These are phyloP conservation scores for Borovskyia barvae DNA, from an alignment of 208 protist genomes.

Conservation along the genomic window DNA sequence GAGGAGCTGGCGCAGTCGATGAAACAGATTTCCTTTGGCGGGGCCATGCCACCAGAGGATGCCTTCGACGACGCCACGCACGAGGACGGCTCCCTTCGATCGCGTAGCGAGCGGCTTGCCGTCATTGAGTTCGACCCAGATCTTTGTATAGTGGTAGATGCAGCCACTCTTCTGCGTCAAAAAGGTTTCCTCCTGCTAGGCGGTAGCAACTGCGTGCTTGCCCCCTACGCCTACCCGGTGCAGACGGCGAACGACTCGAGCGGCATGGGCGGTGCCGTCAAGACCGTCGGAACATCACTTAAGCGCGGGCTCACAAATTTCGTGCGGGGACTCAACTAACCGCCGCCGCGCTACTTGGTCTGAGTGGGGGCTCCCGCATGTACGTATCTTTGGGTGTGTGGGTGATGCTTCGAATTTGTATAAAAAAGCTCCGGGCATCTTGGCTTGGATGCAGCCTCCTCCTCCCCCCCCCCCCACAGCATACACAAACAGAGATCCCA, in stretches of 20 bases:
- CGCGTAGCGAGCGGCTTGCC: conserved; percentile 36
- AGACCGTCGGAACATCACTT: conserved; percentile 62
- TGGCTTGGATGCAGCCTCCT: no score
- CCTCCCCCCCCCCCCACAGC: no score
- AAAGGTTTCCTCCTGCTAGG: conserved; percentile 31
- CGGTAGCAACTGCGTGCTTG: conserved; percentile 39
- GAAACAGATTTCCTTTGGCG: conserved; percentile 14
- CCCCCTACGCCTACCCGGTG: conserved; percentile 60
- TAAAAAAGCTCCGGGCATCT: no score
- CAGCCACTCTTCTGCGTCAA: conserved; percentile 39
- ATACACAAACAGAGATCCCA: no score
- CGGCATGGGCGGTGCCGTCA: conserved; percentile 34
- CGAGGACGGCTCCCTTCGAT: conserved; percentile 14
- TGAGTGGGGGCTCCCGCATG: neutral
- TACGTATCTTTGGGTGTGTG: neutral
- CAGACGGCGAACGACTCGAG: conserved; percentile 22
- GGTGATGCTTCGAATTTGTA: no score
- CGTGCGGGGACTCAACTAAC: conserved; percentile 58
- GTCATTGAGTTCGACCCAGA: conserved; percentile 69
- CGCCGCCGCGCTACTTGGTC: no score
- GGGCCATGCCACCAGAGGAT: conserved; percentile 4
- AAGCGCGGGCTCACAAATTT: conserved; percentile 73
- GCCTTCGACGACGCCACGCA: conserved; percentile 1
- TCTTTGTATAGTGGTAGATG: conserved; percentile 45
- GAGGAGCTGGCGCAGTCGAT: conserved; percentile 16